Conservation (phyloP, 2,329 filamentous ascomycete species). For the Mollisia scopiformis region DNA sequence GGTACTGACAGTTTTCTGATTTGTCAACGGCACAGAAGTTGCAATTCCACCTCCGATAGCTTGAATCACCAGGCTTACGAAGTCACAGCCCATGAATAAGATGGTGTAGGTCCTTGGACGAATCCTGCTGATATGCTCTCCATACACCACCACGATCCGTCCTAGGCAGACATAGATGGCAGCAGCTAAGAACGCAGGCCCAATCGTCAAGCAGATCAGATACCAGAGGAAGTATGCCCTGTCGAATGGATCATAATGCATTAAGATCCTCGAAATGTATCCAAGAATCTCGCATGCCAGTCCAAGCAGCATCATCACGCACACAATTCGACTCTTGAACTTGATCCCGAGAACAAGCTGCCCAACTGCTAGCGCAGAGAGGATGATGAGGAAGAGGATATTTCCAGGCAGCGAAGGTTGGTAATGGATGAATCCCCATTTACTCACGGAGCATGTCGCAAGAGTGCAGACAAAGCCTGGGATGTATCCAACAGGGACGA, state of each 20-base stretch:
- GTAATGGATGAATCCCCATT: constrained; percentile 40
- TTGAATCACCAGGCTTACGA: constrained; percentile 61
- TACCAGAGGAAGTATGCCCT: constrained; percentile 53
- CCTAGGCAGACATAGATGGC: constrained; percentile 61
- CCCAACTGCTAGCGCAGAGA: constrained; percentile 48
- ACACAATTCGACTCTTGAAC: constrained; percentile 58
- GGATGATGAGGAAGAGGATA: constrained; percentile 54
- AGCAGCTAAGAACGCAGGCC: constrained; percentile 58
- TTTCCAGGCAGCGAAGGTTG: constrained; percentile 54
- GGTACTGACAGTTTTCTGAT: constrained; percentile 38
- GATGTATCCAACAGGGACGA: constrained; percentile 12
- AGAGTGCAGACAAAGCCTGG: constrained; percentile 20
- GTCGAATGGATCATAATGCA: constrained; percentile 55
- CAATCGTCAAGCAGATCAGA: constrained; percentile 58
- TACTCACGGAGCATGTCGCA: constrained; percentile 13
- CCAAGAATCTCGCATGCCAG: constrained; percentile 56
- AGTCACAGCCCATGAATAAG: constrained; percentile 62
- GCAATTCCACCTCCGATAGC: constrained; percentile 60
- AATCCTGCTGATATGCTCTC: constrained; percentile 47
- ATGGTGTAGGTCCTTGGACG: constrained; percentile 53
- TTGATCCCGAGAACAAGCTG: constrained; percentile 52
- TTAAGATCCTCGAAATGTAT: constrained; percentile 56
- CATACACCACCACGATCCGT: constrained; percentile 56
- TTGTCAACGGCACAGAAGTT: constrained; percentile 43
- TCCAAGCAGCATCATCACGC: constrained; percentile 53